Percentiles rank a stretch among this genome's conserved stretches.
Evolutionary conservation across 2,329 filamentous ascomycete species (phyloP).

Genomic region (Blumeriella jaapii): DNA sequence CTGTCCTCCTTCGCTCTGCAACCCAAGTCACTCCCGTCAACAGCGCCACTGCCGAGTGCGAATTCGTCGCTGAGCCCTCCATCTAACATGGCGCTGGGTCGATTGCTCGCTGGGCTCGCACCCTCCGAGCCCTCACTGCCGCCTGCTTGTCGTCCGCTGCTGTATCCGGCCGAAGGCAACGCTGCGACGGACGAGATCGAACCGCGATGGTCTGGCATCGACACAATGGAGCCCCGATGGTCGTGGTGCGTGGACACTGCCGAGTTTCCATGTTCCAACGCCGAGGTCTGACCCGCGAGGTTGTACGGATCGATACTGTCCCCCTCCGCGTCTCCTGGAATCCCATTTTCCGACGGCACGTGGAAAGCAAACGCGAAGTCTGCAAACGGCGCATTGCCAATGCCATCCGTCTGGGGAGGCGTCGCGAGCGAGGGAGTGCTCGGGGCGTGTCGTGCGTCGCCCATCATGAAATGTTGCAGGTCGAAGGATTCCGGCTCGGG

Average conservation of each 20-base stretch:
- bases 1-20: conserved; percentile 46
- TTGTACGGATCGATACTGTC: conserved; percentile 20
- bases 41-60: conserved; percentile 36
- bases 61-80: conserved; percentile 40
- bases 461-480: conserved; percentile 24
- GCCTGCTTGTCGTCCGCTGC: conserved; percentile 17
- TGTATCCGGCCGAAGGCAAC: conserved; percentile 17
- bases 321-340: conserved; percentile 26
- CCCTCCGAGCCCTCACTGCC: conserved; percentile 26
- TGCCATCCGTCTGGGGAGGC: conserved; percentile 20
- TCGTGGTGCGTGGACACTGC: conserved; percentile 16
- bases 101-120: conserved; percentile 25
- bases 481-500: conserved; percentile 14
- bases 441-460: conserved; percentile 13
- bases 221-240: conserved; percentile 15
- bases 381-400: conserved; percentile 32
- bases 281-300: conserved; percentile 11
- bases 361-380: conserved; percentile 43
- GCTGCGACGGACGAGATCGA: conserved; percentile 18
- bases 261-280: conserved; percentile 17
- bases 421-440: conserved; percentile 13
- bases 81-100: conserved; percentile 18
- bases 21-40: conserved; percentile 43
- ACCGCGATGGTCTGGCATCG: conserved; percentile 15
- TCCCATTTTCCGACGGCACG: conserved; percentile 31